Base-by-base conservation (phyloP, 495 filamentous ascomycete genomes). In the Aspergillus hancockii region DNA sequence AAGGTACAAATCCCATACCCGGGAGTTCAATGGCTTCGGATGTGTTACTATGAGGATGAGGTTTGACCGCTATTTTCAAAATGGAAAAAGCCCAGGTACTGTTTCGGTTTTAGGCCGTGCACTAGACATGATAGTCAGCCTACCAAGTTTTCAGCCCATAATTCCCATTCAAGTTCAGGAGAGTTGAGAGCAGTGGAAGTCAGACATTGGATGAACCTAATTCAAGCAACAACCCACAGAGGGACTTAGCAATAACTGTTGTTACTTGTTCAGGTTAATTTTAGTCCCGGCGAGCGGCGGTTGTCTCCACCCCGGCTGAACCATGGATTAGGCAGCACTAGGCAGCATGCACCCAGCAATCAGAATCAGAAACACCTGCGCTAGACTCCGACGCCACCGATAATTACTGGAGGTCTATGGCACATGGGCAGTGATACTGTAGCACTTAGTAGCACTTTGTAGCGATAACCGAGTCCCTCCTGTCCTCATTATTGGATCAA, bases 341-440 rank as follows among this genome's bases (percentile, higher is more conserved):
- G 51, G 30, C 28, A 36, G 30, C 31, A 54, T 21, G 32, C 19
- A 22, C 32, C 30, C 43, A 49, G 43, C 54, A 57, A 57, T 57
- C 54, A 49, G 54, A 34, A 25, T 40, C 21, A 41, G 23, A 55
- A 25, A 46, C 36, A 55, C 23, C 38, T 46, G 53, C 53, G 34
- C 38, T 55, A 55, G 53, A 46, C 25, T 55, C 53, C 25, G 40
- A 43, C 53, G 53, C 53, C 53, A 55, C 53, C 22, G 49, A 12
- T 31, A 32, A 28, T 34, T 28, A 16, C 25, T 53, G 51, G 19
- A 47, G 19, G 12, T 30, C 22, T 41, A n/a, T 8, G 51, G 51
- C 51, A 53, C 51, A 53, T 53, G 34, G 10, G 3, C 38, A 41
- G 19, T 41, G 34, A 53, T 41, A 40, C 32, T 36, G 23, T 40